Percentiles rank a stretch among this genome's conserved stretches.
Evolutionary conservation across 1,284 basidiomycete species (phyloP).

Genomic region (Vanrija sp.): DNA sequence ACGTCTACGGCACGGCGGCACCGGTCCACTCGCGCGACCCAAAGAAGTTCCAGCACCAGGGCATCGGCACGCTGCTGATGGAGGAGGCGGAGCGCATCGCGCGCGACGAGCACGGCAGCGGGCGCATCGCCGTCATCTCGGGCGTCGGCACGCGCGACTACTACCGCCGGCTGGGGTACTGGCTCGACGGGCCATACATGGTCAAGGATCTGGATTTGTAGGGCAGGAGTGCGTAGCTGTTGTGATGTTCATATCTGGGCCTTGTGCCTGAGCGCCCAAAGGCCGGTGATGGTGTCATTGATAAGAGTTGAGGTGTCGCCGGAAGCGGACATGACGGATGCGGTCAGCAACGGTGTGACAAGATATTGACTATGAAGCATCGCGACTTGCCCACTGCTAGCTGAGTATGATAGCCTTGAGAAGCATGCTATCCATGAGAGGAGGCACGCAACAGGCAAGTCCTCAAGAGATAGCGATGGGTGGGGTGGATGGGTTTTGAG

Average conservation of each 20-base stretch:
- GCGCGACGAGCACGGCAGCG: slow-evolving; percentile 92
- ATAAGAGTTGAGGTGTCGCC: no score
- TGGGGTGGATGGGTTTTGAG: no score
- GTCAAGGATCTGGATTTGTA: slow-evolving; percentile 60
- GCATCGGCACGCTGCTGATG: slow-evolving; percentile 96
- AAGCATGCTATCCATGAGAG: no score
- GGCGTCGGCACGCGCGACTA: slow-evolving; percentile 93
- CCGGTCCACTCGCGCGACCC: slow-evolving; percentile 96
- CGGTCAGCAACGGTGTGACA: no score
- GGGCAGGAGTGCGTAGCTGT: slow-evolving; percentile 3
- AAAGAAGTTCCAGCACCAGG: slow-evolving; percentile 97
- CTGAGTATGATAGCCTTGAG: no score
- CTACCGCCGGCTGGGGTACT: slow-evolving; percentile 87
- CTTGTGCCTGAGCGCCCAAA: not conserved
- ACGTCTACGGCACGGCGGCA: slow-evolving; percentile 98
- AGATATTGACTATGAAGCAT: no score
- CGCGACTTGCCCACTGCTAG: no score
- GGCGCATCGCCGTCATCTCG: slow-evolving; percentile 83
- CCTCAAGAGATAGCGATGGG: no score
- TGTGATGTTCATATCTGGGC: not conserved
- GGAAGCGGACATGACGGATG: no score
- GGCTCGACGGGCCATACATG: slow-evolving; percentile 96
- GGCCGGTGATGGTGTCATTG: no score
- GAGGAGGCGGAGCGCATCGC: slow-evolving; percentile 99
- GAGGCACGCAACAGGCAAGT: no score